phyloP scores from a whole-genome alignment of 164 flowering plant species.

The Annona cherimola region DNA sequence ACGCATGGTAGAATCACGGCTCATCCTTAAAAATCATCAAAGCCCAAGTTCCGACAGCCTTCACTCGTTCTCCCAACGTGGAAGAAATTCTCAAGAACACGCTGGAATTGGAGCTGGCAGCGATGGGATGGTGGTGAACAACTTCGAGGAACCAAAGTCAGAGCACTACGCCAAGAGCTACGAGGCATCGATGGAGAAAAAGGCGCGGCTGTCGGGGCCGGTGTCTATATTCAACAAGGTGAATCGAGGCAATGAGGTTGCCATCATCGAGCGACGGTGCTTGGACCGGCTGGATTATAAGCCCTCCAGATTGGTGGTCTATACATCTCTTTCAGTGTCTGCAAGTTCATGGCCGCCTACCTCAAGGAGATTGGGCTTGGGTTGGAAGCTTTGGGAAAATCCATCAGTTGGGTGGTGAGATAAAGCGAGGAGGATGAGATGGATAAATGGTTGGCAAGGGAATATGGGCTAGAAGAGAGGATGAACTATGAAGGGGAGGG shows the following conservation, averaged over 20 bases:
- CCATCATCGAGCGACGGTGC: constrained; percentile 25
- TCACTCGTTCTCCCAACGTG: neutral
- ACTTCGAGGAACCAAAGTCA: constrained; percentile 38
- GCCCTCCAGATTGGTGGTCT: constrained; percentile 31
- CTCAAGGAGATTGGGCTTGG: constrained; percentile 46
- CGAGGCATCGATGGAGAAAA: constrained; percentile 11
- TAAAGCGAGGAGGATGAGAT: constrained; percentile 19
- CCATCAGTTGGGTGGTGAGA: constrained; percentile 46
- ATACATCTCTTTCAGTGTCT: constrained; percentile 43
- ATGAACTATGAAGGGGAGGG: too few species aligned
- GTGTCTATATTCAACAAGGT: constrained; percentile 37
- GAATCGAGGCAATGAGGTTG: constrained; percentile 30
- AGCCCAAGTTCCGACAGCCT: constrained; percentile 23
- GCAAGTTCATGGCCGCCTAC: constrained; percentile 21
- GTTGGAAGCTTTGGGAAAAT: constrained; percentile 38
- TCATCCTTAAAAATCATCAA: constrained; percentile 14
- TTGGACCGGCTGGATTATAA: constrained; percentile 40
- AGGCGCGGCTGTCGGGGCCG: constrained; percentile 49
- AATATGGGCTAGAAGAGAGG: too few species aligned
- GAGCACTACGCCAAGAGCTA: constrained; percentile 8
- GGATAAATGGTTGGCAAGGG: constrained; percentile 36
- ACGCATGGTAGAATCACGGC: too few species aligned
- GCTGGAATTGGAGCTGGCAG: constrained; percentile 6
- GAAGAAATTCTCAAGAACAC: constrained; percentile 10
- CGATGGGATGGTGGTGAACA: constrained; percentile 40